Percentiles rank a stretch among this genome's conserved stretches.
phyloP scores from a whole-genome alignment of 768 basidiomycete species.

The Mycena polygramma region DNA sequence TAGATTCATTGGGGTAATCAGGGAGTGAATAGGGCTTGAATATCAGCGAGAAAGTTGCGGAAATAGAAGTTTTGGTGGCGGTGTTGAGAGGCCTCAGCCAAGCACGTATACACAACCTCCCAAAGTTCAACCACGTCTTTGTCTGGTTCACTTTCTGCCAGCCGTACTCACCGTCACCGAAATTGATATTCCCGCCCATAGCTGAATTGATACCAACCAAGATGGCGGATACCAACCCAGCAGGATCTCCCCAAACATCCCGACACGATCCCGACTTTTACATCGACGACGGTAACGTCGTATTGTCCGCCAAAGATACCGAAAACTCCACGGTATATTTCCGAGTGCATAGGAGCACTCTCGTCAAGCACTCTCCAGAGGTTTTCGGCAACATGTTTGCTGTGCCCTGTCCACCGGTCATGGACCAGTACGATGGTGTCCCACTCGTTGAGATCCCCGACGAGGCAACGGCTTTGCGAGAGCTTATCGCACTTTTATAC shows the following conservation, averaged over 20 bases:
- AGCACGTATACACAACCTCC: not conserved
- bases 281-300: not conserved
- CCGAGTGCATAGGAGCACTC: not conserved
- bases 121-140: too few species aligned
- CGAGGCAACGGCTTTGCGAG: not conserved
- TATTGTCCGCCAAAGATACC: not conserved
- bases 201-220: too few species aligned
- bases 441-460: conserved; percentile 5
- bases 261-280: conserved; percentile 2
- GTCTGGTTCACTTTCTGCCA: too few species aligned
- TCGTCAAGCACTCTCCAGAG: not conserved
- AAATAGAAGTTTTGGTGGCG: not conserved
- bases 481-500: not conserved
- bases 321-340: conserved; percentile 1
- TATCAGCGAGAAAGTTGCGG: not conserved
- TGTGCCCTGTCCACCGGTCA: conserved; percentile 2
- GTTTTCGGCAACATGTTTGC: conserved; percentile 9
- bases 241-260: too few species aligned
- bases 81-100: not conserved
- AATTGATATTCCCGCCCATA: too few species aligned
- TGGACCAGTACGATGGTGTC: not conserved
- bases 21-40: not conserved
- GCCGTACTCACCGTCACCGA: too few species aligned
- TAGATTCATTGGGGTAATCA: too few species aligned
- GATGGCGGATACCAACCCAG: too few species aligned